Evolutionary conservation across 352 stramenopile genomes (phyloP), one percentile per base, ranked within the genome.

Genomic region (Pythium rhizo-oryzae): DNA sequence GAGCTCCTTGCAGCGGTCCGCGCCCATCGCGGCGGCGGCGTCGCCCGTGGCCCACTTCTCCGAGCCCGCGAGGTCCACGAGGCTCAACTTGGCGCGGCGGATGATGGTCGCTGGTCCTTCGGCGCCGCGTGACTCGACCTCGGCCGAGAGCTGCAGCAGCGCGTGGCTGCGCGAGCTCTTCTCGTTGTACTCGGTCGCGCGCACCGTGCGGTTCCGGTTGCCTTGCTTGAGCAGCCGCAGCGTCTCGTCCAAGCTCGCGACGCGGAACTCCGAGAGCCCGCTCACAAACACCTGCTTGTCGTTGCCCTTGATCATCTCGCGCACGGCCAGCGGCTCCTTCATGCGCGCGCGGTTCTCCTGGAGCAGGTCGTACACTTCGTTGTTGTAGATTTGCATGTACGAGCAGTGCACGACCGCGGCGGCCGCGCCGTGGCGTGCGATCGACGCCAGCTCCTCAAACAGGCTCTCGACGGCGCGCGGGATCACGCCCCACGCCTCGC

Each of bases 381-480:
- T 94, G 65, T 92, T 92, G 81, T 97, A 98, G 61, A 98, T 92
- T 59, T 98, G 91, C 78, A 98, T 93, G 62, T 96, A 96, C 35
- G 90, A 97, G 62, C 87, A 94, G 68, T 95, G 85, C 8, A 98
- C 87, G 1, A 92, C 71, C 15, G 65, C 65, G 8, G 76, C 84
- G 13, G 83, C 81, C 0, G 78, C 87, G 19, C 85, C 84, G 19
- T 85, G 69, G 5, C 47, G 59, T 19, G 73, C 67, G 21, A 91
- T 87, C 13, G 81, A 74, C 21, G 64, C 64, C 46, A 93, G 71
- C 56, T 93, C 87, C 19, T 90, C 72, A 63, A 97, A 97, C 15
- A 97, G 69, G 55, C 85, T 84, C 54, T 85, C 72, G n/a, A 97
- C 79, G 1, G 91, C 87, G 37, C 89, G 82, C 33, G 91, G 90